Evolutionary conservation across 1,139 yeast genomes (phyloP), one percentile per base, ranked within the genome.

Genomic region (Candida neerlandica): DNA sequence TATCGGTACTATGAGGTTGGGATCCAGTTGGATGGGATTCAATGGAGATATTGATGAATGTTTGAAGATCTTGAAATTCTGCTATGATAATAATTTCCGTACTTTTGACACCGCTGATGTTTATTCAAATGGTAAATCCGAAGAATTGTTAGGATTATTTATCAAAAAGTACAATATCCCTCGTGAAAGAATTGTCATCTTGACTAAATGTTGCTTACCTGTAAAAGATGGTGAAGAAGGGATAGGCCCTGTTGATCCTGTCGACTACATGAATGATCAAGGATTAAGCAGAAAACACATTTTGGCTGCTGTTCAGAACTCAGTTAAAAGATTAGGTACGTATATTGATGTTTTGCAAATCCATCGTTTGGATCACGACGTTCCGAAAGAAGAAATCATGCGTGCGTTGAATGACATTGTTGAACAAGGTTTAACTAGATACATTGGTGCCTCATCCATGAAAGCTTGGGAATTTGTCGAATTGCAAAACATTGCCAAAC

Each of bases 391-490:
- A 48, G 86, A 82, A 55, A 75, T 75, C 33, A 80, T 82, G 85
- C 70, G 64, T 54, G 77, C 85, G 1, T 66, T 82, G 53, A 77
- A 82, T 56, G 81, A 77, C 55, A 70, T 78, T 34, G 80, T 81
- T 26, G 72, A 72, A 50, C 54, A 65, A 21, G 86, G 86, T 1
- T 62, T 66, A 30, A 67, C 75, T 4, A 70, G 85, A 49, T 82
- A 82, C 60, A 70, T 82, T 49, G 86, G 86, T n/a, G 85, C 86
- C 1, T 80, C 85, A 1, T 61, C 82, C 0, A 81, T 82, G 85
- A 69, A 64, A 47, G 70, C 78, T 1, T 61, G 63, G 34, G 76
- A 77, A 52, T 82, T 82, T 63, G 78, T 73, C 6, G 73, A 72
- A 59, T 61, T 80, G 56, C 86, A 82, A 59, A 63, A 61, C 52